These are phyloP conservation scores for Phytophthora parvispora DNA, from an alignment of 352 stramenopile species.

Conservation along the genomic window DNA sequence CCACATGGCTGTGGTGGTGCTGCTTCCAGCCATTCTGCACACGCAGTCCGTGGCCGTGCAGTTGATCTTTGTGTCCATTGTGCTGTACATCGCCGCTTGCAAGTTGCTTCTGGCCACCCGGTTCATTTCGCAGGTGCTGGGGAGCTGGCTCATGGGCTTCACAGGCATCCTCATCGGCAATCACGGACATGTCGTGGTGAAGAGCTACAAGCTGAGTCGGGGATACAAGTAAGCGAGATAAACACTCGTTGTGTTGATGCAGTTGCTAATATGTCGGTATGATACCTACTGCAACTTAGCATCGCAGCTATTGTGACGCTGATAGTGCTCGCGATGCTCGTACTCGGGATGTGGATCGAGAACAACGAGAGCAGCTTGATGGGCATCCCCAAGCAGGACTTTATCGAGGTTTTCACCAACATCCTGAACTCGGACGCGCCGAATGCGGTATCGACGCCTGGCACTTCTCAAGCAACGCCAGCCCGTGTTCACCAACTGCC, in stretches of 20 bases:
- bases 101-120: slow-evolving; percentile 61
- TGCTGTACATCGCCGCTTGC: slow-evolving; percentile 36
- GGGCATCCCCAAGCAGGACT: slow-evolving; percentile 71
- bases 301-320: slow-evolving; percentile 56
- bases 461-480: not conserved
- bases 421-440: slow-evolving; percentile 63
- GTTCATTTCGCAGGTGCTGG: slow-evolving; percentile 69
- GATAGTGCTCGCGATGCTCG: slow-evolving; percentile 58
- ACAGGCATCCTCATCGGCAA: slow-evolving; percentile 66
- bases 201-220: slow-evolving; percentile 53
- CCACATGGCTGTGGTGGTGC: slow-evolving; percentile 80
- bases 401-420: slow-evolving; percentile 66
- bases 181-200: slow-evolving; percentile 61
- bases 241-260: not conserved
- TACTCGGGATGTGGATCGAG: slow-evolving; percentile 75
- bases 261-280: not conserved
- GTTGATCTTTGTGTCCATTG: slow-evolving; percentile 25
- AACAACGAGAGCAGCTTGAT: slow-evolving; percentile 81
- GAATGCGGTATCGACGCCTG: slow-evolving; percentile 3
- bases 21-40: slow-evolving; percentile 66
- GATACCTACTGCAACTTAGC: slow-evolving; percentile 28
- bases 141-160: slow-evolving; percentile 70
- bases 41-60: slow-evolving; percentile 39
- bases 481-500: slow-evolving; percentile 22
- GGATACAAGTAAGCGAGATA: slow-evolving; percentile 50